Base-by-base conservation (phyloP, 139 green algal genomes). In the Auxenochlorella protothecoides region DNA sequence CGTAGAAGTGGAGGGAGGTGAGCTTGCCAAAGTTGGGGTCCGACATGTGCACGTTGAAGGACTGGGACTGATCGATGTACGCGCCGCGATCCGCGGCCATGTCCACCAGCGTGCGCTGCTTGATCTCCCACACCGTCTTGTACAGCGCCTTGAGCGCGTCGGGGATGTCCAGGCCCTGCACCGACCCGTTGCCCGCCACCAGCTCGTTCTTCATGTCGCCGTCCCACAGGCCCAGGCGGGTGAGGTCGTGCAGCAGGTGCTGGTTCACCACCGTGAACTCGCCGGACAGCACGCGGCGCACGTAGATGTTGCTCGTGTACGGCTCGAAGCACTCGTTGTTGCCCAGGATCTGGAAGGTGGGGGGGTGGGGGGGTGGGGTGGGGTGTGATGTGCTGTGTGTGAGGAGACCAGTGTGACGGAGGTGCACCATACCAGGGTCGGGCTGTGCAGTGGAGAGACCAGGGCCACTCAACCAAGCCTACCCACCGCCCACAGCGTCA, bases 61-160 rank as follows among this genome's bases (percentile, higher is more conserved):
- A 91, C 83, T 98, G 93, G 74, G 78, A 90, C 87, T 99, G 95
- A 81, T 99, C 95, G 70, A 99, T 99, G 84, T 89, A 99, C 3
- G 95, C 95, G 15, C 95, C 95, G 15, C 95, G 83, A 82, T 97
- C 95, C 8, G 93, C 95, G 9, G 95, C 94, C 93, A 99, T 98
- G 89, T 99, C 93, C 53, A 99, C 93, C 67, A 99, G 83, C 53
- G 85, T 74, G 44, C 87, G 81, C 87, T 97, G 92, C 86, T 97
- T 98, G 81, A 99, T 97, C 86, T 99, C 95, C 95, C 95, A 99
- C 63, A 98, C 95, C 51, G 95, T 99, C 89, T 97, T 97, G 87
- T 99, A 99, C 66, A 99, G 86, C 7, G 60, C 71, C 87, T 97
- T 97, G 16, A 99, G 81, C 55, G 90, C 61, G 3, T 91, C 85